phyloP scores from a whole-genome alignment of 2,329 filamentous ascomycete species.

The Exophiala sideris region DNA sequence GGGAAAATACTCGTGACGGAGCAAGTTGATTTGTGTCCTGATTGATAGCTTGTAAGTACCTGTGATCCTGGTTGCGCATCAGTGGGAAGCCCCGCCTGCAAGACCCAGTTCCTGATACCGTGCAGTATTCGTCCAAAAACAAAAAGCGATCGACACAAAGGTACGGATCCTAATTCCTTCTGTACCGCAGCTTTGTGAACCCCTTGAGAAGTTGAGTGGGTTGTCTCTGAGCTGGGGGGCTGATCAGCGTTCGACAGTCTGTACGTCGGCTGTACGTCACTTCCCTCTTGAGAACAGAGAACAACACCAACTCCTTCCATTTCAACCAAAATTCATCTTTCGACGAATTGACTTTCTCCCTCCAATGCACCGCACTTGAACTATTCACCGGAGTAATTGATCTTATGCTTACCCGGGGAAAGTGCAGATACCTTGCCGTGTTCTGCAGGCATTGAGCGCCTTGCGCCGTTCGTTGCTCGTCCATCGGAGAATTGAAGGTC shows the following conservation, averaged over 20 bases:
- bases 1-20: no score
- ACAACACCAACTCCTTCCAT: background rate
- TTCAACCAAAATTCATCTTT: slow-evolving; percentile 5
- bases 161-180: background rate
- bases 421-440: background rate
- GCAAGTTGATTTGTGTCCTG: no score
- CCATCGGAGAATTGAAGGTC: background rate
- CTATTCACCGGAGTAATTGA: background rate
- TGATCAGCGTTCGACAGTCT: slow-evolving; percentile 4
- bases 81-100: slow-evolving; percentile 2
- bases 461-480: slow-evolving; percentile 1
- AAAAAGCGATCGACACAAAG: background rate
- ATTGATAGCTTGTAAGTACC: background rate
- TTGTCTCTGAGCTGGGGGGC: background rate
- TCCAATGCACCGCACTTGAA: slow-evolving; percentile 1
- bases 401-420: slow-evolving; percentile 2
- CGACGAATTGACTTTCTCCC: slow-evolving; percentile 2
- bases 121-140: slow-evolving; percentile 7
- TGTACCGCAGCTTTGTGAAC: background rate
- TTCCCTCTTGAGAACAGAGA: slow-evolving; percentile 3
- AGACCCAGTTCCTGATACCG: slow-evolving; percentile 13
- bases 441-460: background rate
- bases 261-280: slow-evolving; percentile 20
- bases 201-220: background rate
- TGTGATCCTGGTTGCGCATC: slow-evolving; percentile 5